Evolutionary conservation across 768 basidiomycete genomes (phyloP), one percentile per base, ranked within the genome.

Genomic region (Pisolithus orientalis): DNA sequence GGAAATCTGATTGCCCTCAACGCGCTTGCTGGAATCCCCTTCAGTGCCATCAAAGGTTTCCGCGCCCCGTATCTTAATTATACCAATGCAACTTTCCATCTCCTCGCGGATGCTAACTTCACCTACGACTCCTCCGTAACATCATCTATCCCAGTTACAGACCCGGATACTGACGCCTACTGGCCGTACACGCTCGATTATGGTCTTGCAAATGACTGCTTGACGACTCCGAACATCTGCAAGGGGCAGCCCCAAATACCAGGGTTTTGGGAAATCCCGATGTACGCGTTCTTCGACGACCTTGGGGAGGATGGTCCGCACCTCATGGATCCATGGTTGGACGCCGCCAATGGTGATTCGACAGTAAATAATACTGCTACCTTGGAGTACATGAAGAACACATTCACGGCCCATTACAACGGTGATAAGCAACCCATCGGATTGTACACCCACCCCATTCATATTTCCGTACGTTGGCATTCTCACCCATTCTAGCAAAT

Each of bases 241-340:
- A 76, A 82, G 59, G 88, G 89, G 42, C 64, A 84, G 67, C 84
- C 85, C 6, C 77, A 79, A 56, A 70, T 90, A 2, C 84, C 86
- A 21, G 88, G 89, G 5, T 77, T 91, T 61, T 91, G 89, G 89
- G 87, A 90, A 67, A 75, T 89, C 49, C 89, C 89, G 1, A 89
- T 90, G 87, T 88, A 88, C 64, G 83, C 83, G 0, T 78, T 81
- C 66, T 89, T 90, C 57, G 87, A 87, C 63, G 53, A 76, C 9
- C 65, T 69, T 10, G 84, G 84, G 5, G 70, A 66, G 8, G 68
- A 56, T 6, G 85, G 85, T 0, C 66, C 73, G 14, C 87, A 90
- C 70, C 70, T 90, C 58, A 90, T 90, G 88, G 89, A 90, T 61
- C 87, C 87, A 44, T 90, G 86, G 85, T 71, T 90, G 80, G 84